Evolutionary conservation across 148 eudicot genomes (phyloP).

Genomic region (Vaccinium corymbosum): DNA sequence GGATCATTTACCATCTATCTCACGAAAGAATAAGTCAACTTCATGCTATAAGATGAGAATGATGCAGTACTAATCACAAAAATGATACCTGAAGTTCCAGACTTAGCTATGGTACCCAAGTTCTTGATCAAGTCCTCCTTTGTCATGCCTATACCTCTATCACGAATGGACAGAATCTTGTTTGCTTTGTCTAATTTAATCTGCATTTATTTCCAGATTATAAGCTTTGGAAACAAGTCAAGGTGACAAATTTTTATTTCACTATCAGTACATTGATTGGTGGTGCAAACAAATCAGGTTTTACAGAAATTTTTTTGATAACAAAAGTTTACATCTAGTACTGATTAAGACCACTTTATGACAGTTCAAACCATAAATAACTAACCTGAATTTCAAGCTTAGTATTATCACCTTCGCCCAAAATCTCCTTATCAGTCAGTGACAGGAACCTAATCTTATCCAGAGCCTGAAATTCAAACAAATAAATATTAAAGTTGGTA

Average conservation of each 20-base stretch:
- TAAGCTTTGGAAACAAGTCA: not conserved
- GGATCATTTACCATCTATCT: not conserved
- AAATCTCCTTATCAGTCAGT: conserved; percentile 84
- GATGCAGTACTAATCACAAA: not conserved
- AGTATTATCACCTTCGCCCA: conserved; percentile 84
- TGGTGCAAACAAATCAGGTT: not conserved
- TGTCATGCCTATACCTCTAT: conserved; percentile 97
- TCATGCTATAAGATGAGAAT: not conserved
- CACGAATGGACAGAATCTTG: conserved; percentile 84
- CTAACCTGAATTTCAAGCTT: conserved; percentile 90
- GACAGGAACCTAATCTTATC: conserved; percentile 94
- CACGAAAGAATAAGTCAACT: not conserved
- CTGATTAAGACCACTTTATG: not conserved
- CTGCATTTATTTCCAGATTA: conserved; percentile 37
- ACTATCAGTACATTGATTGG: not conserved
- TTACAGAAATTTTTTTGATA: not conserved
- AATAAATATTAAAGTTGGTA: not conserved
- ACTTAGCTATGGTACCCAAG: conserved; percentile 95
- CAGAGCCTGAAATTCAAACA: conserved; percentile 52
- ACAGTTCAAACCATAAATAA: not conserved
- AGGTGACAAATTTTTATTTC: not conserved
- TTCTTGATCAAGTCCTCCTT: conserved; percentile 96
- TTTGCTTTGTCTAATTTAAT: conserved; percentile 90
- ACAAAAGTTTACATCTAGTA: not conserved
- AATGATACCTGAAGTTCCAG: conserved; percentile 91